phyloP scores from a whole-genome alignment of 2,329 filamentous ascomycete species.

The Hypoxylon sp. region DNA sequence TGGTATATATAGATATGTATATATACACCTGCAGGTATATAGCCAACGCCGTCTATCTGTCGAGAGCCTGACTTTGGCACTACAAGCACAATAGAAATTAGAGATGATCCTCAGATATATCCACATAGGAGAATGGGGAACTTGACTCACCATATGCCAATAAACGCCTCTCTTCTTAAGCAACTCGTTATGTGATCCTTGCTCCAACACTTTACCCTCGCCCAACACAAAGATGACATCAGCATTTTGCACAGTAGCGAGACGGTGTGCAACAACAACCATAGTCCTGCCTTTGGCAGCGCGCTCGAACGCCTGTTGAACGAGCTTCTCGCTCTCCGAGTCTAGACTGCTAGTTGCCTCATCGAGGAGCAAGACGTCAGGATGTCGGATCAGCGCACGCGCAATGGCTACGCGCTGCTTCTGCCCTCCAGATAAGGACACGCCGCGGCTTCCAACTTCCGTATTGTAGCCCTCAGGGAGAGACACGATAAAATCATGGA shows the following conservation, averaged over 20 bases:
- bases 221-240: slow-evolving; percentile 86
- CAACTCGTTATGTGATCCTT: slow-evolving; percentile 67
- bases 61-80: slow-evolving; percentile 73
- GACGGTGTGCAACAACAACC: slow-evolving; percentile 81
- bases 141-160: slow-evolving; percentile 68
- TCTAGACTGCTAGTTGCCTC: slow-evolving; percentile 81
- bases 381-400: slow-evolving; percentile 76
- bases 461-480: slow-evolving; percentile 79
- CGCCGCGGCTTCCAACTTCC: slow-evolving; percentile 75
- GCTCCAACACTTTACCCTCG: slow-evolving; percentile 70
- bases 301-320: slow-evolving; percentile 77
- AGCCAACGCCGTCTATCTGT: slow-evolving; percentile 57
- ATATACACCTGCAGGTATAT: slow-evolving; percentile 4
- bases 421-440: slow-evolving; percentile 78
- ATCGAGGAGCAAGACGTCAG: slow-evolving; percentile 76
- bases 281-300: slow-evolving; percentile 74
- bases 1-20: neutral
- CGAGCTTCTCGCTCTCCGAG: slow-evolving; percentile 68
- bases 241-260: slow-evolving; percentile 83
- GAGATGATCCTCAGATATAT: neutral
- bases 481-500: slow-evolving; percentile 78
- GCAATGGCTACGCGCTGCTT: slow-evolving; percentile 80
- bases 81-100: slow-evolving; percentile 48
- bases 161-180: slow-evolving; percentile 68
- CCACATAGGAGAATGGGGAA: slow-evolving; percentile 5